These are phyloP conservation scores for Platismatia glauca DNA, from an alignment of 495 filamentous ascomycete genomes.

Conservation along the genomic window DNA sequence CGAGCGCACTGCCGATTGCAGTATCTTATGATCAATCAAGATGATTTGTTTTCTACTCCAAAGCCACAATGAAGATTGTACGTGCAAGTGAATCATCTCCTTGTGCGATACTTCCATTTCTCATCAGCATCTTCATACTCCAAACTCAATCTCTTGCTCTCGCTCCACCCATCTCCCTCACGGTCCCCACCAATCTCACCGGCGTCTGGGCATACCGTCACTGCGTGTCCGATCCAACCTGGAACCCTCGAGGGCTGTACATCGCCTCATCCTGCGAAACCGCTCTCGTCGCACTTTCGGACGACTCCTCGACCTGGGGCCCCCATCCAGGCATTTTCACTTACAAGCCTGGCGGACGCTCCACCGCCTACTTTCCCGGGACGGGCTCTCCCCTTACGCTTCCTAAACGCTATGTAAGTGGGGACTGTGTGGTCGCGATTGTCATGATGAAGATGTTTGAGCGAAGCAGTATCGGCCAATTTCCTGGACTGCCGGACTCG, in stretches of 20 bases:
- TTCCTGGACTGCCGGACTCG: conserved; percentile 1
- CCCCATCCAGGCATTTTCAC: neutral
- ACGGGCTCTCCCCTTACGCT: neutral
- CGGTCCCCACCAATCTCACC: neutral
- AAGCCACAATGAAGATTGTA: neutral
- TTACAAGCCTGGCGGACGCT: neutral
- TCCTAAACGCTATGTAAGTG: conserved; percentile 7
- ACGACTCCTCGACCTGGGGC: conserved; percentile 7
- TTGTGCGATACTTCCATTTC: neutral
- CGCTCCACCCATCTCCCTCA: neutral
- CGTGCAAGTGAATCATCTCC: neutral
- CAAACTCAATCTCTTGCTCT: neutral
- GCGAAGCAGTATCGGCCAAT: neutral
- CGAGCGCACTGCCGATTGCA: neutral
- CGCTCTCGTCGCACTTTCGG: neutral
- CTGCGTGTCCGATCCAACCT: neutral
- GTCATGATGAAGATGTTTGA: conserved; percentile 18
- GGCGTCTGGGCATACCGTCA: neutral
- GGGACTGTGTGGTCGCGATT: conserved; percentile 9
- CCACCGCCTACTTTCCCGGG: neutral
- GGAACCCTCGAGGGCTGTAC: neutral
- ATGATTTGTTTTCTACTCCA: neutral
- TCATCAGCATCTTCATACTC: neutral
- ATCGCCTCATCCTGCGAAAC: conserved; percentile 7
- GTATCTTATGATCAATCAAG: neutral